These are phyloP conservation scores for Solanum dulcamara DNA, from an alignment of 257 asterid genomes.

Conservation along the genomic window DNA sequence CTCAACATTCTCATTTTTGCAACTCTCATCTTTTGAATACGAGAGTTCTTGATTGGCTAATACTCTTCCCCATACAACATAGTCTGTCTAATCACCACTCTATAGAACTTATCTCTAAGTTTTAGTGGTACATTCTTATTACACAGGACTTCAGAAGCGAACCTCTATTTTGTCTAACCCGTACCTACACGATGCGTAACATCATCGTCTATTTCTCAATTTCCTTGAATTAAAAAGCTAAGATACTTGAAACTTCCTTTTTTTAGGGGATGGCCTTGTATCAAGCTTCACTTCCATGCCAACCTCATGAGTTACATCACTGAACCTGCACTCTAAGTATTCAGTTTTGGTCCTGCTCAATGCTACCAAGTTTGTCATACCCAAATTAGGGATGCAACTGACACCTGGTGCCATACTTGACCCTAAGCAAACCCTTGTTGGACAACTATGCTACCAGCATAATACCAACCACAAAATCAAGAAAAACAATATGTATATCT, in stretches of 20 bases:
- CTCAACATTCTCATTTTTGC: not conserved
- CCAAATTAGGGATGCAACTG: too few relatives aligned
- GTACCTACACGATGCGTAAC: not conserved
- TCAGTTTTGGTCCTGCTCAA: not conserved
- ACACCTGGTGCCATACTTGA: too few relatives aligned
- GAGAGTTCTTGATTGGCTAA: not conserved
- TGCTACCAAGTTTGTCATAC: too few relatives aligned
- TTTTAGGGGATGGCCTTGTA: not conserved
- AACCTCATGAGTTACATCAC: not conserved
- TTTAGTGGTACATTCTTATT: not conserved
- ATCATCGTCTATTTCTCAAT: not conserved
- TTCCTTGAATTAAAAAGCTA: not conserved
- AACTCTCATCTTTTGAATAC: not conserved
- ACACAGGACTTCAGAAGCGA: not conserved
- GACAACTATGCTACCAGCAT: too few relatives aligned
- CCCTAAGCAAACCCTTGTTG: too few relatives aligned
- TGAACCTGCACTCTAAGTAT: not conserved
- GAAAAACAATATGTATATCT: too few relatives aligned
- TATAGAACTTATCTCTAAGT: not conserved
- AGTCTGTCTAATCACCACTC: not conserved
- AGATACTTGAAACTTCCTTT: not conserved
- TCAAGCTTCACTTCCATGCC: not conserved
- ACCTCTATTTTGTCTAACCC: not conserved
- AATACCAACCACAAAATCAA: too few relatives aligned
- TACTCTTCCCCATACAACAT: not conserved